phyloP scores from a whole-genome alignment of 345 rosid species.

The Euphorbia peplus region DNA sequence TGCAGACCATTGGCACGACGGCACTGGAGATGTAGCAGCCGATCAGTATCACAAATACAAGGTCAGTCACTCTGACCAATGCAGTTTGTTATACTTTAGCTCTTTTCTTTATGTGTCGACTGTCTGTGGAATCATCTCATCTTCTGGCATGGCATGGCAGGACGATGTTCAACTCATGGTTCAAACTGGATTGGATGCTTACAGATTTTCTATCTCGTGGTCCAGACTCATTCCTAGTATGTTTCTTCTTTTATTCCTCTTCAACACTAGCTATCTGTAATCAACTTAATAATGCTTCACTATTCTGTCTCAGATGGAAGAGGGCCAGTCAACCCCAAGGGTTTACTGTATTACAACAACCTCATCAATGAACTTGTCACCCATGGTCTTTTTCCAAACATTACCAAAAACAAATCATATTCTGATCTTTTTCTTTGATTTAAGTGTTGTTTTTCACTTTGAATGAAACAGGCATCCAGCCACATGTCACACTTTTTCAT shows the following conservation, averaged over 20 bases:
- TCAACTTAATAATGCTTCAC: background rate
- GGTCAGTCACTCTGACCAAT: no score
- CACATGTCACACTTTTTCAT: constrained; percentile 53
- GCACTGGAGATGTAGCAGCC: constrained; percentile 46
- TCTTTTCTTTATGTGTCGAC: no score
- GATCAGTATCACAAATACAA: constrained; percentile 63
- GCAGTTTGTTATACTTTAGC: no score
- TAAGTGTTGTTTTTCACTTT: background rate
- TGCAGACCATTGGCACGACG: constrained; percentile 36
- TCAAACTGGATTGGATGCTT: constrained; percentile 58
- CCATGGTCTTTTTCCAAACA: constrained; percentile 35
- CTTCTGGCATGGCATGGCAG: no score
- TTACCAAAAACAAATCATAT: background rate
- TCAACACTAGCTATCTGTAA: no score
- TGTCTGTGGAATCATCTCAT: background rate
- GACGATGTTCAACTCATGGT: constrained; percentile 80
- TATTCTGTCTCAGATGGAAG: constrained; percentile 47
- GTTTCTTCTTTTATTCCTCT: no score
- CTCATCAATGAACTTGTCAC: constrained; percentile 44
- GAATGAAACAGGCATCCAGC: constrained; percentile 51
- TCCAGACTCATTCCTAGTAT: constrained; percentile 82
- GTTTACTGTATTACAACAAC: constrained; percentile 54
- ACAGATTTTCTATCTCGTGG: constrained; percentile 78
- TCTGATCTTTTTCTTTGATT: background rate
- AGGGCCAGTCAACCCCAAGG: constrained; percentile 56